Percentiles rank a stretch among this genome's conserved stretches.
Conservation (phyloP, 2,329 filamentous ascomycete genomes). For the Neodidymelliopsis sp. region DNA sequence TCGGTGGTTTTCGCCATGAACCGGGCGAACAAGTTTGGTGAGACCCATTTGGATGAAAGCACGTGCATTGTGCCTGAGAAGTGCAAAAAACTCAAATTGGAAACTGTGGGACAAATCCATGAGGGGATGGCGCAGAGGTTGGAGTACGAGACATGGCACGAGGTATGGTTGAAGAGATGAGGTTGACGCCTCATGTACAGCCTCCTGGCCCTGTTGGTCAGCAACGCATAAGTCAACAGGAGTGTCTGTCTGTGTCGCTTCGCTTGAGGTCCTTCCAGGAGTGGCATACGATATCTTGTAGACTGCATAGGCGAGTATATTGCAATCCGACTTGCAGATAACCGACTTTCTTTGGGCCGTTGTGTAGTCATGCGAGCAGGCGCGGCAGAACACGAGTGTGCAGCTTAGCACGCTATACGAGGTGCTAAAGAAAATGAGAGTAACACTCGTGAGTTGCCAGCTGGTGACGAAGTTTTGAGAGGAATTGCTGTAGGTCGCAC, state of each 20-base stretch:
- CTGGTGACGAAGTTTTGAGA: neutral
- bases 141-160: too few relatives aligned
- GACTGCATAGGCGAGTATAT: neutral
- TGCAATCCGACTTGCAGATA: neutral
- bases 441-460: too few relatives aligned
- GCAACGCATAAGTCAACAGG: neutral
- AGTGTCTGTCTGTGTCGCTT: neutral
- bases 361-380: neutral
- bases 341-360: neutral
- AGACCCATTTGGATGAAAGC: neutral
- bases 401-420: too few relatives aligned
- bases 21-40: neutral
- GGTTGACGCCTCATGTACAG: neutral
- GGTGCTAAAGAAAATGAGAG: too few relatives aligned
- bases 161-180: neutral
- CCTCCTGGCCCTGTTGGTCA: neutral
- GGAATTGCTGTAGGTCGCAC: neutral
- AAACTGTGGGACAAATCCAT: too few relatives aligned
- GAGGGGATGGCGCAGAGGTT: too few relatives aligned
- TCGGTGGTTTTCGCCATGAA: neutral
- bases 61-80: too few relatives aligned
- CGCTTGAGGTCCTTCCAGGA: neutral
- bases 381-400: too few relatives aligned
- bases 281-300: neutral
- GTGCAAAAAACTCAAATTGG: neutral